Conservation (phyloP, 176 grass and related monocot species). For the Hsuehochloa calcarea region DNA sequence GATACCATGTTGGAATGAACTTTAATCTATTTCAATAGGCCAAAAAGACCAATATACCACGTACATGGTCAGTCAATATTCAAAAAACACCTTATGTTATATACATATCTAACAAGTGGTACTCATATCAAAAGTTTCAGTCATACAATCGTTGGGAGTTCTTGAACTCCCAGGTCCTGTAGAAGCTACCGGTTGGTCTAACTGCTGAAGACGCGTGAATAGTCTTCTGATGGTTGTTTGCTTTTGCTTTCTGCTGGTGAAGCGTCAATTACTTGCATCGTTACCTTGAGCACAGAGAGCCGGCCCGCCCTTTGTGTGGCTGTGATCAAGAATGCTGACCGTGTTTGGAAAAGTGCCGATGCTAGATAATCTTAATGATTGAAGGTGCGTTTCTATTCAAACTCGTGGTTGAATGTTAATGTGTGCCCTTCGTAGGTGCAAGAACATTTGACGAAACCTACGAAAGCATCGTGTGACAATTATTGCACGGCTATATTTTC, state of each 20-base stretch:
- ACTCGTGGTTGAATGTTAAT: background rate
- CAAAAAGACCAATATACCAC: no score
- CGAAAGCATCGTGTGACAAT: background rate
- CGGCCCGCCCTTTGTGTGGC: background rate
- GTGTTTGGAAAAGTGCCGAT: background rate
- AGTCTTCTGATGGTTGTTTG: slow-evolving; percentile 21
- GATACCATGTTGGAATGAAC: no score
- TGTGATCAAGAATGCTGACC: slow-evolving; percentile 9
- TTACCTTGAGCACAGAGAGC: background rate
- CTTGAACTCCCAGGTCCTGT: slow-evolving; percentile 2
- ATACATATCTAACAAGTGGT: background rate
- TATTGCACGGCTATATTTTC: slow-evolving; percentile 5
- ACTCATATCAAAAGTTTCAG: background rate
- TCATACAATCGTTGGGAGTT: slow-evolving; percentile 5
- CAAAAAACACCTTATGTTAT: no score
- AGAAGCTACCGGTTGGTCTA: slow-evolving; percentile 33
- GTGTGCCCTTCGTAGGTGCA: background rate
- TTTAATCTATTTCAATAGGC: no score
- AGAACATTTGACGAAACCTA: background rate
- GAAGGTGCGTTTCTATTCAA: background rate
- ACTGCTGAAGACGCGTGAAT: slow-evolving; percentile 30
- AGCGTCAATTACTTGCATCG: background rate
- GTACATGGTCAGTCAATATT: no score
- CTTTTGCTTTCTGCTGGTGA: slow-evolving; percentile 34
- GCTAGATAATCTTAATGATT: background rate